Evolutionary conservation across 805 yeast species (phyloP).

Genomic region (Saturnispora ahearnii): DNA sequence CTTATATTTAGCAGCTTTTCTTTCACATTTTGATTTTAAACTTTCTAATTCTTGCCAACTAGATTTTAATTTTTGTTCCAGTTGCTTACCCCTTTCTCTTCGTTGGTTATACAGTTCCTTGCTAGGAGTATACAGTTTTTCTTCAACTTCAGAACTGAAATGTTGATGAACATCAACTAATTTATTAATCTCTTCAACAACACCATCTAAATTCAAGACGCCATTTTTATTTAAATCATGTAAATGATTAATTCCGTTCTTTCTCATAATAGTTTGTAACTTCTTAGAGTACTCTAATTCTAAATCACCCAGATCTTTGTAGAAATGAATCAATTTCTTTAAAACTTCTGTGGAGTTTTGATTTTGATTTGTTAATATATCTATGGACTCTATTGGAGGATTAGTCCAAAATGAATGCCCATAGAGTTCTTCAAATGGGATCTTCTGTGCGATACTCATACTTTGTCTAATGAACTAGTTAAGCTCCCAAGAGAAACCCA

Average conservation of each 20-base stretch:
- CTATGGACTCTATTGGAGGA: constrained; percentile 10
- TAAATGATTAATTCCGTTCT: constrained; percentile 28
- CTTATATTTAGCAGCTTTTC: constrained; percentile 42
- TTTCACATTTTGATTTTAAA: constrained; percentile 30
- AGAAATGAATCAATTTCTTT: constrained; percentile 39
- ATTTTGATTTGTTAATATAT: constrained; percentile 45
- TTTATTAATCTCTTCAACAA: constrained; percentile 13
- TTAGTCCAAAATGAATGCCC: constrained; percentile 5
- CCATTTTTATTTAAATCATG: constrained; percentile 5
- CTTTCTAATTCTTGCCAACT: constrained; percentile 15
- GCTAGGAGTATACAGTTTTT: constrained; percentile 45
- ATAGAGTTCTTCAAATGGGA: background rate
- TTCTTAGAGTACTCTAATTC: constrained; percentile 66
- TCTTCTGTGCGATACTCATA: background rate
- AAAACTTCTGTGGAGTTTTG: constrained; percentile 51
- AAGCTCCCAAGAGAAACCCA: background rate
- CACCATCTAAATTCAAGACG: background rate
- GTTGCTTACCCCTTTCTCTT: constrained; percentile 44
- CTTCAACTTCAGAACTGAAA: constrained; percentile 40
- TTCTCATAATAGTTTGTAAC: constrained; percentile 35
- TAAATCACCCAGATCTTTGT: constrained; percentile 47
- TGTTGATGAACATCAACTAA: constrained; percentile 49
- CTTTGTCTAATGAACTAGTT: background rate
- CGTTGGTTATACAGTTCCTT: constrained; percentile 42
- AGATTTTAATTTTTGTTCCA: constrained; percentile 43